Evolutionary conservation across 2,329 filamentous ascomycete genomes (phyloP).

Genomic region (Phyllosticta citrichinensis): DNA sequence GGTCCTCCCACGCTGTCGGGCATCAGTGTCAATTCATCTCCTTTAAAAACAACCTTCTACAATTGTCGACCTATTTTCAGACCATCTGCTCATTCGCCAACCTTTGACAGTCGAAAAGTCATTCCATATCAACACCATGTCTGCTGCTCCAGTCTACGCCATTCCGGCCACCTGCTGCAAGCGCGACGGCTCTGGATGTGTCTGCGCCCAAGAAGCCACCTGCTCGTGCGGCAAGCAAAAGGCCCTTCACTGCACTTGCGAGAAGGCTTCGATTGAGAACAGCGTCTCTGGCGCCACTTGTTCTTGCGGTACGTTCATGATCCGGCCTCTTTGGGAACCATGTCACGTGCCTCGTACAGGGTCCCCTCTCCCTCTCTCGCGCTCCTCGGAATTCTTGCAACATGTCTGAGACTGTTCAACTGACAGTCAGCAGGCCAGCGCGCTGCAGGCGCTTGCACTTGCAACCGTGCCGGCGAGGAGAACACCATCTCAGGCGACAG

Average conservation of each 20-base stretch:
- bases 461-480: slow-evolving; percentile 60
- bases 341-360: neutral
- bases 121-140: slow-evolving; percentile 19
- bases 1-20: neutral
- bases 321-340: neutral
- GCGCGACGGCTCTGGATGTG: slow-evolving; percentile 45
- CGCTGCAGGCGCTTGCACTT: slow-evolving; percentile 71
- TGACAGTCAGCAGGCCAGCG: slow-evolving; percentile 45
- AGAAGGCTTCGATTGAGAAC: slow-evolving; percentile 69
- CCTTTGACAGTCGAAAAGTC: neutral
- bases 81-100: neutral
- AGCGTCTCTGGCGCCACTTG: slow-evolving; percentile 60
- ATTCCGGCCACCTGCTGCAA: slow-evolving; percentile 50
- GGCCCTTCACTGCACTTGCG: slow-evolving; percentile 79
- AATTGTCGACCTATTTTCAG: neutral
- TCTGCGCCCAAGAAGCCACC: slow-evolving; percentile 48
- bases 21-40: neutral
- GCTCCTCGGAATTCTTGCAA: too few relatives aligned
- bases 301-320: slow-evolving; percentile 56
- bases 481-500: slow-evolving; percentile 54
- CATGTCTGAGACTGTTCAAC: neutral
- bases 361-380: neutral
- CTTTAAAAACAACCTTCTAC: neutral
- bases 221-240: slow-evolving; percentile 88
- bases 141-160: slow-evolving; percentile 24